A percentile compares a stretch with the other conserved stretches of the same genome.
Conservation (phyloP, 495 filamentous ascomycete genomes). For the Penicillium roqueforti region DNA sequence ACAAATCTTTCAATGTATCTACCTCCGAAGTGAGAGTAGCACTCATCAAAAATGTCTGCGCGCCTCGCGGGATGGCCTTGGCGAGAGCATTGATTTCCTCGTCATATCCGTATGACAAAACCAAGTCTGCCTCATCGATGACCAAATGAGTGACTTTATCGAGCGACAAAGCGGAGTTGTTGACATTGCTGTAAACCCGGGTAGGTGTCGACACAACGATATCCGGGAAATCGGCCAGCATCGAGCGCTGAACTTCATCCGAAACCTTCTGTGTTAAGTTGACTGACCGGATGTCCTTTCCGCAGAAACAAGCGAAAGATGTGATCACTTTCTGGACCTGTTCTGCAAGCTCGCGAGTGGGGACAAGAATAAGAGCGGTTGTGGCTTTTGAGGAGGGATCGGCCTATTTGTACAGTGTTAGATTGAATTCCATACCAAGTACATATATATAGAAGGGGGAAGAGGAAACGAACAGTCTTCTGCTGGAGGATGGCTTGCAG, state of each 20-base stretch:
- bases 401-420: conserved; percentile 17
- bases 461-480: conserved; percentile 55
- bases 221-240: conserved; percentile 85
- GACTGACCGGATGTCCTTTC: conserved; percentile 71
- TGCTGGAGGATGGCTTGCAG: conserved; percentile 73
- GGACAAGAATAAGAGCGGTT: conserved; percentile 81
- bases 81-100: conserved; percentile 78
- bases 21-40: conserved; percentile 86
- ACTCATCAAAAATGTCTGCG: conserved; percentile 90
- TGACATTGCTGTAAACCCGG: conserved; percentile 65
- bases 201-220: conserved; percentile 86
- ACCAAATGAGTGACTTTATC: conserved; percentile 73
- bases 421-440: background rate
- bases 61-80: conserved; percentile 70
- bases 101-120: conserved; percentile 92
- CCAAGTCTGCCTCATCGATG: conserved; percentile 91
- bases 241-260: conserved; percentile 76
- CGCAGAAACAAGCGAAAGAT: conserved; percentile 73
- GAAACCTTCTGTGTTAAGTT: conserved; percentile 85
- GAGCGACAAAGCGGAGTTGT: conserved; percentile 62
- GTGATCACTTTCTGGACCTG: conserved; percentile 76
- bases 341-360: conserved; percentile 87
- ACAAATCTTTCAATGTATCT: conserved; percentile 77
- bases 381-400: conserved; percentile 45
- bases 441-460: background rate